Conservation (phyloP, 2,329 filamentous ascomycete species). For the Colletotrichum cereale region DNA sequence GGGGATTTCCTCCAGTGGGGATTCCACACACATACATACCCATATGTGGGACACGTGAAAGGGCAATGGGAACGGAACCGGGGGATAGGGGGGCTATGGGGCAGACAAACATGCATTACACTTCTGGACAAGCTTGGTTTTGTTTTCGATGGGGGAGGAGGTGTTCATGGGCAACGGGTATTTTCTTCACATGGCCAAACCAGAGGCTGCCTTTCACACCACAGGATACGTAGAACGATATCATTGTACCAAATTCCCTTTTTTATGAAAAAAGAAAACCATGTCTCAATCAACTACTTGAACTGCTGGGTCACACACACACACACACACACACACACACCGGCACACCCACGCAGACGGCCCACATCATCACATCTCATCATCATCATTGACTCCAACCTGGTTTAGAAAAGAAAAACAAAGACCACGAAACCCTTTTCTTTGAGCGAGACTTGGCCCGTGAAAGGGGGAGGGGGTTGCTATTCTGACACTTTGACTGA, state of each 20-base stretch:
- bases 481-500: background rate
- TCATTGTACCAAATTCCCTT: constrained; percentile 31
- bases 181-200: constrained; percentile 19
- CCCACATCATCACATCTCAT: background rate
- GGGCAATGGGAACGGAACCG: background rate
- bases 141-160: background rate
- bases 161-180: constrained; percentile 10
- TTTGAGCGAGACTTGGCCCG: background rate
- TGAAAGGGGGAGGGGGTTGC: background rate
- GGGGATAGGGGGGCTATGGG: background rate
- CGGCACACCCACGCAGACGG: background rate
- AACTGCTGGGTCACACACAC: background rate
- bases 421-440: background rate
- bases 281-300: background rate
- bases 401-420: background rate
- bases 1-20: background rate
- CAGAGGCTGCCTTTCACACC: constrained; percentile 22
- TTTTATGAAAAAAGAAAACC: background rate
- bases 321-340: background rate
- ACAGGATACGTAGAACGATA: constrained; percentile 36
- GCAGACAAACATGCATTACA: constrained; percentile 21
- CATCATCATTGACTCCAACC: background rate
- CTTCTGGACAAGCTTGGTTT: background rate
- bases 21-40: background rate
- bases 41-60: constrained; percentile 1